phyloP scores from a whole-genome alignment of 768 basidiomycete genomes.

The Kwoniella sp. region DNA sequence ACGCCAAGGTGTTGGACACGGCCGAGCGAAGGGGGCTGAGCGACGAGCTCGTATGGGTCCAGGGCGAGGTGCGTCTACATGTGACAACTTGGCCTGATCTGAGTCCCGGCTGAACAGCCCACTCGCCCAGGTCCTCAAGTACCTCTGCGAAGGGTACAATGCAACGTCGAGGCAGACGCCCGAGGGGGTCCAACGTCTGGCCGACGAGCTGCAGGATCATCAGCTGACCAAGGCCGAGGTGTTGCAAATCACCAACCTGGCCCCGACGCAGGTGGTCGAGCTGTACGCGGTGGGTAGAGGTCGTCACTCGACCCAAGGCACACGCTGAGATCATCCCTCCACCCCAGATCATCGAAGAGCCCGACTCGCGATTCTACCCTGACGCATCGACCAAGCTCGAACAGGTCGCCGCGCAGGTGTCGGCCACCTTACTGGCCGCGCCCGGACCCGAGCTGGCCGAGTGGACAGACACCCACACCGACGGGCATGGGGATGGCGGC shows the following conservation, averaged over 20 bases:
- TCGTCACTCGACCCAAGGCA: background rate
- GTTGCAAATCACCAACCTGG: slow-evolving; percentile 84
- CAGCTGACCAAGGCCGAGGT: slow-evolving; percentile 86
- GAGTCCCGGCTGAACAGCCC: background rate
- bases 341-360: slow-evolving; percentile 78
- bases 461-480: slow-evolving; percentile 14
- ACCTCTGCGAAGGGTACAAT: slow-evolving; percentile 71
- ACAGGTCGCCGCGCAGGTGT: slow-evolving; percentile 52
- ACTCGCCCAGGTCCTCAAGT: slow-evolving; percentile 67
- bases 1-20: slow-evolving; percentile 68
- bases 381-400: slow-evolving; percentile 67
- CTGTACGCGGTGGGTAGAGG: slow-evolving; percentile 69
- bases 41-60: slow-evolving; percentile 77
- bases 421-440: slow-evolving; percentile 16
- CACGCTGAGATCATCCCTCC: background rate
- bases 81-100: background rate
- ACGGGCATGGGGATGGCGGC: slow-evolving; percentile 16
- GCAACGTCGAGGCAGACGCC: slow-evolving; percentile 65
- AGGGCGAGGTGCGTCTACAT: slow-evolving; percentile 64
- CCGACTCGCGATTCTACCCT: slow-evolving; percentile 71
- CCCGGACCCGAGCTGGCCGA: slow-evolving; percentile 18
- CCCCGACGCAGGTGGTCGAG: slow-evolving; percentile 74
- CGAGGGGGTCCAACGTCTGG: slow-evolving; percentile 62
- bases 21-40: slow-evolving; percentile 59
- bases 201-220: slow-evolving; percentile 63